A percentile compares a stretch with the other conserved stretches of the same genome.
Evolutionary conservation across 139 green algal species (phyloP).

Genomic region (Chlorella sorokiniana): DNA sequence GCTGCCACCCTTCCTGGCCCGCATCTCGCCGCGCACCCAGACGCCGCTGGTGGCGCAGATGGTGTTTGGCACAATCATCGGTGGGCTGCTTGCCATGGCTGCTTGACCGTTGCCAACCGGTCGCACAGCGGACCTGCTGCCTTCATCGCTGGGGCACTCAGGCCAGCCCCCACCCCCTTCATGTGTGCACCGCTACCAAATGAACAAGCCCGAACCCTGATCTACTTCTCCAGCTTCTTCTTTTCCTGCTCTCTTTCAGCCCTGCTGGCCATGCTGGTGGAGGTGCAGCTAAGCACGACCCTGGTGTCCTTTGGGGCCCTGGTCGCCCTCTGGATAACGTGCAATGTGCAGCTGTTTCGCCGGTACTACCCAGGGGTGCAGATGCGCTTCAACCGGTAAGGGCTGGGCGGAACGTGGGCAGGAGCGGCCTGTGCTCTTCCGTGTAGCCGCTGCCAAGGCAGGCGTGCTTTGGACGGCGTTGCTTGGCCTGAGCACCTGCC

Average conservation of each 20-base stretch:
- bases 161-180: neutral
- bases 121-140: too few relatives aligned
- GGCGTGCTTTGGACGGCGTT: neutral
- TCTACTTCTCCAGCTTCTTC: neutral
- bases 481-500: neutral
- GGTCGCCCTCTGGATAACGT: slow-evolving; percentile 30
- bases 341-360: slow-evolving; percentile 38
- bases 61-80: slow-evolving; percentile 32
- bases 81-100: slow-evolving; percentile 3
- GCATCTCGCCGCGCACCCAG: slow-evolving; percentile 35
- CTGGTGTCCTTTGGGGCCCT: slow-evolving; percentile 11
- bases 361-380: slow-evolving; percentile 45
- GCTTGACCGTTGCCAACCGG: too few relatives aligned
- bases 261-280: slow-evolving; percentile 34
- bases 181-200: too few relatives aligned
- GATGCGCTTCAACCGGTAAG: slow-evolving; percentile 36
- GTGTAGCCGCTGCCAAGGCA: too few relatives aligned
- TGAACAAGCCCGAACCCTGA: too few relatives aligned
- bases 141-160: too few relatives aligned
- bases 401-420: neutral
- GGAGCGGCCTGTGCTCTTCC: too few relatives aligned
- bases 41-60: slow-evolving; percentile 48
- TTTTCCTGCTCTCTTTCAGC: slow-evolving; percentile 1
- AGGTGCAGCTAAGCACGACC: neutral
- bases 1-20: slow-evolving; percentile 44